phyloP scores from a whole-genome alignment of 495 filamentous ascomycete genomes.

The Hypomontagnella submonticulosa region DNA sequence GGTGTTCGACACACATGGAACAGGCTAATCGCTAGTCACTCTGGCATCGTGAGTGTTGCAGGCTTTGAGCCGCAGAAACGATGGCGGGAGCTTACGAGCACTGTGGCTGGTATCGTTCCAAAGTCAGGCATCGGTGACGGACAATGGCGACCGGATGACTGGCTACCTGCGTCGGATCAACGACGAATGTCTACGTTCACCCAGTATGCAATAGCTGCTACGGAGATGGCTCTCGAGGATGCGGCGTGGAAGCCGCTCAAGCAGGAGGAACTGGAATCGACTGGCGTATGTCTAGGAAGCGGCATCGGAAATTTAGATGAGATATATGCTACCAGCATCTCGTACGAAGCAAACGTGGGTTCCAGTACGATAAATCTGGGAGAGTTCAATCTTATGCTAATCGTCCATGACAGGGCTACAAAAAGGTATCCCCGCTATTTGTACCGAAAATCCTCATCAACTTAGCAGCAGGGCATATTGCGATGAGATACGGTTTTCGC shows the following conservation, averaged over 20 bases:
- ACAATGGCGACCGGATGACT: constrained; percentile 80
- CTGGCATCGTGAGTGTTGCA: constrained; percentile 79
- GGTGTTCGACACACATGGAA: constrained; percentile 83
- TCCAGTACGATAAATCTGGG: neutral
- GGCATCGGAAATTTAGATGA: constrained; percentile 95
- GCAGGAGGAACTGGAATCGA: constrained; percentile 72
- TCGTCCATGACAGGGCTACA: constrained; percentile 72
- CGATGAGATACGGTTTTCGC: constrained; percentile 89
- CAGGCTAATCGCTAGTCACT: constrained; percentile 79
- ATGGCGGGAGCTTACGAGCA: constrained; percentile 79
- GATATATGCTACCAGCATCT: constrained; percentile 81
- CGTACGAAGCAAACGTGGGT: constrained; percentile 77
- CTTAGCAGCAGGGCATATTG: constrained; percentile 91
- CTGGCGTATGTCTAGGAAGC: constrained; percentile 93
- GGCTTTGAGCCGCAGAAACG: constrained; percentile 60
- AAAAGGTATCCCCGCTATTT: constrained; percentile 91
- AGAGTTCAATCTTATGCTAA: constrained; percentile 17
- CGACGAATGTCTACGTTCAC: constrained; percentile 91
- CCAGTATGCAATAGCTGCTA: constrained; percentile 89
- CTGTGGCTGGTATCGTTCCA: constrained; percentile 86
- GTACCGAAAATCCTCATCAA: constrained; percentile 94
- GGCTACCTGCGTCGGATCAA: constrained; percentile 75
- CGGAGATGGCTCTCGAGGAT: constrained; percentile 87
- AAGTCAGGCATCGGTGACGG: constrained; percentile 34
- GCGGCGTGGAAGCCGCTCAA: constrained; percentile 78